These are phyloP conservation scores for Xylaria palmicola DNA, from an alignment of 495 filamentous ascomycete genomes.

Conservation along the genomic window DNA sequence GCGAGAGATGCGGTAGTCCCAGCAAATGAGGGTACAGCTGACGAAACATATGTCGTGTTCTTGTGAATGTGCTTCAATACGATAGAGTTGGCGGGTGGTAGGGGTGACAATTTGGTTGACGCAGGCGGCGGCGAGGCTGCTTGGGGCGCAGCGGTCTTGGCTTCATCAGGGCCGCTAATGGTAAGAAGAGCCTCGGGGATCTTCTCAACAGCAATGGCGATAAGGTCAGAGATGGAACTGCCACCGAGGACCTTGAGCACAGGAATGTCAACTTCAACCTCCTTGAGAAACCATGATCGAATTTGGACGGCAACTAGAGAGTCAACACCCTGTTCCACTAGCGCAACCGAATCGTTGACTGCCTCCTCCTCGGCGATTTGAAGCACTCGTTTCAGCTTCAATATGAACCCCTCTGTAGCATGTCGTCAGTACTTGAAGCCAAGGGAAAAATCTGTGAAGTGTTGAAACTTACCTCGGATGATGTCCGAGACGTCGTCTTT, in stretches of 20 bases:
- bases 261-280: slow-evolving; percentile 38
- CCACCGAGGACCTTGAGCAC: slow-evolving; percentile 49
- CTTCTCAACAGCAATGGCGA: neutral
- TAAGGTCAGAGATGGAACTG: slow-evolving; percentile 25
- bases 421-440: neutral
- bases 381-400: neutral
- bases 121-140: neutral
- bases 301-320: slow-evolving; percentile 43
- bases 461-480: neutral
- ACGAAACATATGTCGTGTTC: neutral
- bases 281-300: slow-evolving; percentile 40
- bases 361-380: neutral
- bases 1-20: neutral
- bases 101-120: neutral
- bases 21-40: neutral
- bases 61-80: neutral
- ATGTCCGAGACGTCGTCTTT: neutral
- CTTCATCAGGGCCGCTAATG: neutral
- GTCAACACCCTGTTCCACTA: slow-evolving; percentile 39
- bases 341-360: neutral
- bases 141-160: neutral
- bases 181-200: neutral
- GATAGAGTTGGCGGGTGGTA: neutral
- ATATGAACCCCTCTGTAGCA: neutral
- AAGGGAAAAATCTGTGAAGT: neutral